phyloP scores from a whole-genome alignment of 257 asterid genomes.

The Solanum sparsipilum region DNA sequence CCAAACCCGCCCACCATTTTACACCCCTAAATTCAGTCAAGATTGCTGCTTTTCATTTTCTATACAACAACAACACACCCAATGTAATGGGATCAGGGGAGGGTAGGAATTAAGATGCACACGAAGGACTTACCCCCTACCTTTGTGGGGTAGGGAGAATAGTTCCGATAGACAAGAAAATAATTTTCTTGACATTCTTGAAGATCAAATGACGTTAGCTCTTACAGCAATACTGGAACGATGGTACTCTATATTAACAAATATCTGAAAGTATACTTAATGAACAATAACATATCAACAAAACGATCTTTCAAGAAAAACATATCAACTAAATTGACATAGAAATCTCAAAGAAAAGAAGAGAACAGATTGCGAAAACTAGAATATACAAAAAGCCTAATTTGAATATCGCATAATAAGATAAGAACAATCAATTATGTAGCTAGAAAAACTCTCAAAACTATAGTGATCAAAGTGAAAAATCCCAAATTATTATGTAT shows the following conservation, averaged over 20 bases:
- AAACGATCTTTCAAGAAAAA: background rate
- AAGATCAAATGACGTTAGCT: background rate
- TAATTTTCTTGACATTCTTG: background rate
- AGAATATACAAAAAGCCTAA: background rate
- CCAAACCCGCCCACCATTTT: background rate
- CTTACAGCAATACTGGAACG: background rate
- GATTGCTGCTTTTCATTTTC: background rate
- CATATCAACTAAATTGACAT: background rate
- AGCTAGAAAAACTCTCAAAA: background rate
- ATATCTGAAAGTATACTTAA: background rate
- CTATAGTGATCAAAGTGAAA: background rate
- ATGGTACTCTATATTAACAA: background rate
- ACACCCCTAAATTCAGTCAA: background rate
- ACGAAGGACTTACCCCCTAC: background rate
- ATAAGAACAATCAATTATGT: background rate
- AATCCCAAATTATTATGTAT: background rate
- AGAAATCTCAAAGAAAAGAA: background rate
- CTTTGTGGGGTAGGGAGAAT: background rate
- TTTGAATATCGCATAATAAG: background rate
- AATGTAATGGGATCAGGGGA: background rate
- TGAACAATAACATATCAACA: background rate
- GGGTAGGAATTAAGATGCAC: background rate
- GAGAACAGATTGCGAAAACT: background rate
- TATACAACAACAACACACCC: background rate
- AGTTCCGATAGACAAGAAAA: background rate